A percentile compares a stretch with the other conserved stretches of the same genome.
Conservation (phyloP, 768 basidiomycete species). For the Omphalotus guepiniiformis region DNA sequence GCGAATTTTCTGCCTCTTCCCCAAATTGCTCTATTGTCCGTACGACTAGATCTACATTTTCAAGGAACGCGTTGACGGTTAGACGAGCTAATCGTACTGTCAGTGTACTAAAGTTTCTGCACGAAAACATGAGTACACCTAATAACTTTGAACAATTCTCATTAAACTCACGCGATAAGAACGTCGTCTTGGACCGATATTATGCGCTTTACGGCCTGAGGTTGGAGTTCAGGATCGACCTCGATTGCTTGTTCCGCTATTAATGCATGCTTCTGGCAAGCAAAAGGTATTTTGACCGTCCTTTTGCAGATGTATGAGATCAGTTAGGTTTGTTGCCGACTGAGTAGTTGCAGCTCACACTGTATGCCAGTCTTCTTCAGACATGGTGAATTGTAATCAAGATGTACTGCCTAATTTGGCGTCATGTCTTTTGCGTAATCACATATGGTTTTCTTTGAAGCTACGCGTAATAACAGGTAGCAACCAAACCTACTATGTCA, state of each 20-base stretch:
- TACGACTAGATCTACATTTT: constrained; percentile 82
- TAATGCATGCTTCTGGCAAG: constrained; percentile 64
- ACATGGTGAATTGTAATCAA: no score
- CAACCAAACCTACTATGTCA: constrained; percentile 31
- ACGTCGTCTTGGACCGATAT: constrained; percentile 62
- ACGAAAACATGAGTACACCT: constrained; percentile 4
- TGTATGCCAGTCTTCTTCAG: constrained; percentile 57
- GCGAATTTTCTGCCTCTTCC: constrained; percentile 46
- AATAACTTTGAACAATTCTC: not conserved
- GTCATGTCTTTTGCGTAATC: no score
- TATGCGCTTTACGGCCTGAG: constrained; percentile 71
- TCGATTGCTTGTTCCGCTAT: constrained; percentile 83
- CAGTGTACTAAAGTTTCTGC: constrained; percentile 68
- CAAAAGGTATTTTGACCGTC: constrained; percentile 75
- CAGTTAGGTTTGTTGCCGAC: not conserved
- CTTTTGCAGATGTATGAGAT: constrained; percentile 26
- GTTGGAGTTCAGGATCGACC: constrained; percentile 83
- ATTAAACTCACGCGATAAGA: constrained; percentile 65
- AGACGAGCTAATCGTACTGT: constrained; percentile 85
- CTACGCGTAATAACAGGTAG: no score
- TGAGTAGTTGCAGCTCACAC: constrained; percentile 35
- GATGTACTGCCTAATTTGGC: no score
- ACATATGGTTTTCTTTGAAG: no score
- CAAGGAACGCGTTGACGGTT: constrained; percentile 80
- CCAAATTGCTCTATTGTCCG: constrained; percentile 81